Evolutionary conservation across 768 basidiomycete genomes (phyloP).

Genomic region (Harrya chromipes): DNA sequence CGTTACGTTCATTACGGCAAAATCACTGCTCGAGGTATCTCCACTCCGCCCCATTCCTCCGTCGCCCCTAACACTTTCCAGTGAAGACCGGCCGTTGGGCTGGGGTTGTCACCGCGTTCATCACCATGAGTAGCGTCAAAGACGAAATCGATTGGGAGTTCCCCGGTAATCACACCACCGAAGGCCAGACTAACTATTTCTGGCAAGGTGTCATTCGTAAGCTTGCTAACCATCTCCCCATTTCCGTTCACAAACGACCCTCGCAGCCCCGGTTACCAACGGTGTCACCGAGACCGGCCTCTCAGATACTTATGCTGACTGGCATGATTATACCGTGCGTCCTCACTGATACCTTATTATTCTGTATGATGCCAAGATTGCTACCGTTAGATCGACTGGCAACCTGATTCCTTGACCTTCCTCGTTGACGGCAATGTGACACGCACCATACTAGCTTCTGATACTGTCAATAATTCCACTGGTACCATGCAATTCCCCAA

Average conservation of each 20-base stretch:
- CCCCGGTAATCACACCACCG: slow-evolving; percentile 56
- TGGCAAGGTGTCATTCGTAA: slow-evolving; percentile 70
- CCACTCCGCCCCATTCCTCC: neutral
- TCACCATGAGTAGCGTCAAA: slow-evolving; percentile 80
- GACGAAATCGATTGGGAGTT: slow-evolving; percentile 91
- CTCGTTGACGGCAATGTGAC: slow-evolving; percentile 68
- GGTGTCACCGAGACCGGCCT: slow-evolving; percentile 49
- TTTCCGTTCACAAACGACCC: neutral
- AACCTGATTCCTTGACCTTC: slow-evolving; percentile 62
- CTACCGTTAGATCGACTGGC: slow-evolving; percentile 70
- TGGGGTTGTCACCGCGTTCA: slow-evolving; percentile 82
- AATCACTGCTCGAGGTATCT: slow-evolving; percentile 59
- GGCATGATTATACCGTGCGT: slow-evolving; percentile 73
- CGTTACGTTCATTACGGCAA: slow-evolving; percentile 80
- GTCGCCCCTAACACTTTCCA: slow-evolving; percentile 22
- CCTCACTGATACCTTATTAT: neutral
- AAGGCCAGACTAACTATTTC: slow-evolving; percentile 79
- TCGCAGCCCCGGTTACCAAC: slow-evolving; percentile 42
- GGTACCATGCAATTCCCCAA: slow-evolving; percentile 65
- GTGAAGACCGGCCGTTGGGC: slow-evolving; percentile 79
- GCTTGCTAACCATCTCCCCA: slow-evolving; percentile 21
- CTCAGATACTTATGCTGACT: slow-evolving; percentile 64
- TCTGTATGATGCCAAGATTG: neutral
- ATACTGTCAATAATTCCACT: slow-evolving; percentile 47
- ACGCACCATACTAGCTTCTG: slow-evolving; percentile 61